These are phyloP conservation scores for Microdochium trichocladiopsis DNA, from an alignment of 2,329 filamentous ascomycete genomes.

Conservation along the genomic window DNA sequence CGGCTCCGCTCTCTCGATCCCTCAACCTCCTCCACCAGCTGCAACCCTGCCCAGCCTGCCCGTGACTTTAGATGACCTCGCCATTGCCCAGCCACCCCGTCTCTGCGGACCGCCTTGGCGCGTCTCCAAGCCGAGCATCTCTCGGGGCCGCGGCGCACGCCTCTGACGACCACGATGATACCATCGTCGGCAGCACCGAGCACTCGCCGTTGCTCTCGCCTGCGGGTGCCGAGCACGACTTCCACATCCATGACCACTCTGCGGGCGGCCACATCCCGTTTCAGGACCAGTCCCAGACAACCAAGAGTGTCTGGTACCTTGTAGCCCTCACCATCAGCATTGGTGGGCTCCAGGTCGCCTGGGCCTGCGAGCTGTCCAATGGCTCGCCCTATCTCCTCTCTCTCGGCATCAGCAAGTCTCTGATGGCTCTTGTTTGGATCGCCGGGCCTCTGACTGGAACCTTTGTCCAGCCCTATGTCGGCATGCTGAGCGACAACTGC, in stretches of 20 bases:
- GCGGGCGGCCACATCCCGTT: neutral
- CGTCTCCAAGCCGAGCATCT: neutral
- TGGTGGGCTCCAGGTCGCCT: constrained; percentile 86
- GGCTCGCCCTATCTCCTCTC: constrained; percentile 80
- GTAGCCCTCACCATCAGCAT: constrained; percentile 81
- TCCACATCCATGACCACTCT: neutral
- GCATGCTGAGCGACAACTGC: constrained; percentile 74
- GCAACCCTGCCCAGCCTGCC: neutral
- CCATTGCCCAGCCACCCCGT: neutral
- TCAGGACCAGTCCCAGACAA: constrained; percentile 47
- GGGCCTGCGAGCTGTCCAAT: constrained; percentile 92
- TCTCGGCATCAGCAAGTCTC: constrained; percentile 72
- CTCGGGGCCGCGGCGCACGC: neutral
- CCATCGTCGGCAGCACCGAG: neutral
- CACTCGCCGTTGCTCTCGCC: neutral
- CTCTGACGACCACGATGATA: neutral
- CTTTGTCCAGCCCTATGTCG: constrained; percentile 75
- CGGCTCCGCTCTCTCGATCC: too few relatives aligned
- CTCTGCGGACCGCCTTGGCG: neutral
- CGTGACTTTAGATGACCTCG: neutral
- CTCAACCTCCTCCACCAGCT: neutral
- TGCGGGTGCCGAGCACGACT: neutral
- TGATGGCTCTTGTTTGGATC: constrained; percentile 81
- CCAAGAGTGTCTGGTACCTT: constrained; percentile 81
- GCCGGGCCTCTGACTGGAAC: constrained; percentile 73